Evolutionary conservation across 192 early-diverging fungal genomes (phyloP), one percentile per base, ranked within the genome.

Genomic region (Backusella morwellensis): DNA sequence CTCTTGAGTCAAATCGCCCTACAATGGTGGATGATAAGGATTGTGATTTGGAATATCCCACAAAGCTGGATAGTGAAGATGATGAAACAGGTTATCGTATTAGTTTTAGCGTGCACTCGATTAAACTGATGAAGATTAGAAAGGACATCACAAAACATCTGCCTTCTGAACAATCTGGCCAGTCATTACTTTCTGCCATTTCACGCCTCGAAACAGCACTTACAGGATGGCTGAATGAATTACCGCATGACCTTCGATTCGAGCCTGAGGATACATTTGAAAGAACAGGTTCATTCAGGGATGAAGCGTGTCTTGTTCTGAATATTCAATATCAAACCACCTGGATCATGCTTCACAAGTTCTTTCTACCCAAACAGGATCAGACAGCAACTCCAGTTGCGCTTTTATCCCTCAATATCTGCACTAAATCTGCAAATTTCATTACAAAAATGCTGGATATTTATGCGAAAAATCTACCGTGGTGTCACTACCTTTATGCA

Each of bases 81-180:
- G 79, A 78, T 17, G 82, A 84, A 50, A 78, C 79, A n/a, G 82
- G 82, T 4, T 77, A 80, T 66, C 78, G 76, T 21, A 77, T 84
- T 29, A 70, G 76, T 38, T 84, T 80, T 44, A 75, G 73, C 68
- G 82, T 84, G 19, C 59, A 84, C 73, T 84, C 82, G 0, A 84
- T 84, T 74, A 84, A 84, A 69, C 56, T 84, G 44, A 84, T 84
- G 82, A 80, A 80, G 70, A 81, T 84, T 17, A 73, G 82, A 36
- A 84, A 84, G 44, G 82, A 84, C 68, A 84, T 84, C 67, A 84
- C 82, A 50, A 84, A 84, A n/a, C 82, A 84, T 76, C 68, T 84
- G 35, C 82, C 82, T 12, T 80, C 79, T 23, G 82, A 84, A 59
- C 82, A 84, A 35, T 84, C 82, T 14, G 82, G 82, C 35, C 82